Conservation (phyloP, 352 stramenopile species). For the Phytophthora gonapodyides region DNA sequence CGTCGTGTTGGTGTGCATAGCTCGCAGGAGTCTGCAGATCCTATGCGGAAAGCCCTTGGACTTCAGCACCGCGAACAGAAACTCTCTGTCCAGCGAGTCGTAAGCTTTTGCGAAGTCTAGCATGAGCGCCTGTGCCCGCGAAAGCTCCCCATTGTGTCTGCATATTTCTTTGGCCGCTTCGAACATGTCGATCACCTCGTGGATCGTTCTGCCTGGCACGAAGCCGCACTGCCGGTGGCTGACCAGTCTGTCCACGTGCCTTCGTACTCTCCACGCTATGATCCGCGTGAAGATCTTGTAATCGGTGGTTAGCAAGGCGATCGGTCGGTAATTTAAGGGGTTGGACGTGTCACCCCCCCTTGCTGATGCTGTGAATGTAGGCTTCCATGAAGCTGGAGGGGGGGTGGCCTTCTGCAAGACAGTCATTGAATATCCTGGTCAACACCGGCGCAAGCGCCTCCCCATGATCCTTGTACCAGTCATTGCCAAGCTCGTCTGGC, state of each 20-base stretch:
- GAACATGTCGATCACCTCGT: slow-evolving; percentile 9
- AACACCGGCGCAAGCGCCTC: neutral
- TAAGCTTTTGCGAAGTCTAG: slow-evolving; percentile 16
- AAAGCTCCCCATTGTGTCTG: neutral
- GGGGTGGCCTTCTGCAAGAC: neutral
- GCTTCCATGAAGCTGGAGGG: neutral
- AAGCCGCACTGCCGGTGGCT: slow-evolving; percentile 4
- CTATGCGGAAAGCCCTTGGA: slow-evolving; percentile 5
- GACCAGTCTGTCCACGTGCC: neutral
- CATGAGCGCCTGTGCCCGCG: neutral
- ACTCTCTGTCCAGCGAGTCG: slow-evolving; percentile 7
- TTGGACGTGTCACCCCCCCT: neutral
- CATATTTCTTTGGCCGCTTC: slow-evolving; percentile 8
- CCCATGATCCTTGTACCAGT: neutral
- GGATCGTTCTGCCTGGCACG: slow-evolving; percentile 1
- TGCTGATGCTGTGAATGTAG: neutral
- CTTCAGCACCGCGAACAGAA: neutral
- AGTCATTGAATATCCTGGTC: neutral
- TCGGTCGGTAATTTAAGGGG: slow-evolving; percentile 7
- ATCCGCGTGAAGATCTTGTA: slow-evolving; percentile 19
- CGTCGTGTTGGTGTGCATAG: neutral
- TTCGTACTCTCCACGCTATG: slow-evolving; percentile 2
- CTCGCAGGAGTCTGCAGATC: neutral
- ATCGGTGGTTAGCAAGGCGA: slow-evolving; percentile 11
- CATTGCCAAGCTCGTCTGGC: neutral